Evolutionary conservation across 176 grass and related monocot genomes (phyloP), one percentile per base, ranked within the genome.

Genomic region (Chrysopogon serrulatus): DNA sequence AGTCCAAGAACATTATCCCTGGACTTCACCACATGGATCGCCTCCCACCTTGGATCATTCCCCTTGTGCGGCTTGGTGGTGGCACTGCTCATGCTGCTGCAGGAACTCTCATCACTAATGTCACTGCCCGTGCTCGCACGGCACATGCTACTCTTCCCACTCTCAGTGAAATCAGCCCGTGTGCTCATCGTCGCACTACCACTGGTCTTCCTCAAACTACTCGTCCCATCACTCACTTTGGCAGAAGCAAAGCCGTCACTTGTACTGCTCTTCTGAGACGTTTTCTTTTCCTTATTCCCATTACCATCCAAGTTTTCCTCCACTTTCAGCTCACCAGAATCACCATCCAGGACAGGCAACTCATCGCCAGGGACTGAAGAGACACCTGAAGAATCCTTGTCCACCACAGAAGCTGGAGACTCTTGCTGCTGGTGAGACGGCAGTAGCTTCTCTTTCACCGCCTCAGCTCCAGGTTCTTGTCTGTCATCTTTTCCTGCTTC

Each of bases 91-190:
- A 96, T 84, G 83, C 94, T 96, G 81, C 94, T 96, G 79, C 88
- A 93, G 0, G 94, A 93, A 68, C 91, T 93, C 86, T 91, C 91
- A 12, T 96, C 94, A 40, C 94, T 96, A 34, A 91, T 48, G 45
- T 93, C 83, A n/a, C 88, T 96, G 77, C 86, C 89, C 0, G 88
- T 93, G 78, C 94, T 96, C 0, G 74, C 73, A 13, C 91, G 86
- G 57, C 91, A 96, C 88, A 96, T 96, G 88, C 94, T 96, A n/a
- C 88, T 91, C 87, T 96, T 97, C 27, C 91, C 91, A 42, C 91
- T 97, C 76, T 97, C 91, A 0, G 87, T 88, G 56, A 94, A 92
- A 65, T 97, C 86, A 60, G 85, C 84, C 31, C 82, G 78, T 5
- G 82, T 87, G 56, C 91, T 90, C 13, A 82, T 94, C 73, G 91